Evolutionary conservation across 2,329 filamentous ascomycete species (phyloP).

Genomic region (Exophiala calicioides): DNA sequence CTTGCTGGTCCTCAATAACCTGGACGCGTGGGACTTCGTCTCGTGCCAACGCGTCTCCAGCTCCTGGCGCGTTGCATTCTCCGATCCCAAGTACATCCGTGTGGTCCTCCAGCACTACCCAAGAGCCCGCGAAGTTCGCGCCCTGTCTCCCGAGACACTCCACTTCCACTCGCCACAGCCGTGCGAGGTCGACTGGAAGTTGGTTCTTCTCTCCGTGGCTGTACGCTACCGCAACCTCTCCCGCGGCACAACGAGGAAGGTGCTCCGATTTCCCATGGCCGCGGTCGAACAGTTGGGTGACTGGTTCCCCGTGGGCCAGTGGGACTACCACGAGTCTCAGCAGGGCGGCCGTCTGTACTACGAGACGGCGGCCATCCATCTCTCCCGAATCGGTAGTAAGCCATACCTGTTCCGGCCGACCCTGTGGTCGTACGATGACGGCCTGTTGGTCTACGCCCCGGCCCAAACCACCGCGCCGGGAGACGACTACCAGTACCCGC

Average conservation of each 20-base stretch:
- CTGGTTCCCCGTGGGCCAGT: conserved; percentile 45
- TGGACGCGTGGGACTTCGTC: conserved; percentile 54
- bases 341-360: conserved; percentile 31
- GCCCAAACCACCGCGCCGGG: conserved; percentile 33
- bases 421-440: conserved; percentile 61
- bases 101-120: conserved; percentile 56
- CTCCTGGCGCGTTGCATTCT: conserved; percentile 53
- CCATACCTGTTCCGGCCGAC: conserved; percentile 41
- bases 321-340: conserved; percentile 43
- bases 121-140: conserved; percentile 54
- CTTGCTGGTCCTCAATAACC: conserved; percentile 52
- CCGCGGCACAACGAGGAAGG: conserved; percentile 48
- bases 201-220: conserved; percentile 40
- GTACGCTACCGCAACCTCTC: conserved; percentile 58
- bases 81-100: conserved; percentile 49
- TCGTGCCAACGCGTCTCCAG: conserved; percentile 56
- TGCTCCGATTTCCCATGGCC: conserved; percentile 51
- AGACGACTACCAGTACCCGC: conserved; percentile 31
- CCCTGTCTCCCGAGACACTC: conserved; percentile 10
- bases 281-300: conserved; percentile 34
- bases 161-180: conserved; percentile 10
- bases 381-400: conserved; percentile 23
- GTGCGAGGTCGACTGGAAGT: conserved; percentile 14
- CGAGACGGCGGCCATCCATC: conserved; percentile 28
- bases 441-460: conserved; percentile 56